Percentiles rank a stretch among this genome's conserved stretches.
phyloP scores from a whole-genome alignment of 176 grass and related monocot genomes.

The barley (Hordeum vulgare) region DNA sequence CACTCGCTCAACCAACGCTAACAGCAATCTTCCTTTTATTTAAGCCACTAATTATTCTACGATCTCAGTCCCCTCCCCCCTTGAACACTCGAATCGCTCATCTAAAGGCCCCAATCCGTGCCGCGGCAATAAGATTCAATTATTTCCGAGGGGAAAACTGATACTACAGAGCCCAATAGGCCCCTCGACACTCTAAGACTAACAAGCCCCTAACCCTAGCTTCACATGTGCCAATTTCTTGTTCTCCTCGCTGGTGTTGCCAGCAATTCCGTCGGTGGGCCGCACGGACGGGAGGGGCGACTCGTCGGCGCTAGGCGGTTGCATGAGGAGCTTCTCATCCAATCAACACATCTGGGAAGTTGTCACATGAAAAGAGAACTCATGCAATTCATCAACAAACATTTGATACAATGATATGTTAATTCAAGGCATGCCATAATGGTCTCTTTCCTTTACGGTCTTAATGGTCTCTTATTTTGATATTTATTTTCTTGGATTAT shows the following conservation, averaged over 20 bases:
- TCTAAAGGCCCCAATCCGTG: not conserved
- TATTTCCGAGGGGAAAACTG: conserved; percentile 1
- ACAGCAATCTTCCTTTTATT: not conserved
- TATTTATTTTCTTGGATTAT: too few species aligned
- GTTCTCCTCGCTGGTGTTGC: conserved; percentile 13
- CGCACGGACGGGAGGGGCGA: not conserved
- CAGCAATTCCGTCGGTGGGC: too few species aligned
- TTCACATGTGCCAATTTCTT: not conserved
- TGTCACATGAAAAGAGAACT: too few species aligned
- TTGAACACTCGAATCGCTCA: conserved; percentile 2
- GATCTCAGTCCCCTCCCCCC: not conserved
- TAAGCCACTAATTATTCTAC: not conserved
- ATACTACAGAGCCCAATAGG: not conserved
- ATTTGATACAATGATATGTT: too few species aligned
- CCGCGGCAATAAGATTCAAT: not conserved
- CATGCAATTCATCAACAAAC: too few species aligned
- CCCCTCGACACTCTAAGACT: conserved; percentile 14
- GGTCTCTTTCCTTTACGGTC: too few species aligned
- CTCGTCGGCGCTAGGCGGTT: not conserved
- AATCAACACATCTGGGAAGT: too few species aligned
- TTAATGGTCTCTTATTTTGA: too few species aligned
- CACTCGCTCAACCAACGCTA: not conserved
- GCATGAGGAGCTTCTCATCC: conserved; percentile 32
- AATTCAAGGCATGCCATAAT: too few species aligned
- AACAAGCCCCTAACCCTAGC: conserved; percentile 18